Conservation (phyloP, 495 filamentous ascomycete genomes). For the Evansstolkia leycettana region DNA sequence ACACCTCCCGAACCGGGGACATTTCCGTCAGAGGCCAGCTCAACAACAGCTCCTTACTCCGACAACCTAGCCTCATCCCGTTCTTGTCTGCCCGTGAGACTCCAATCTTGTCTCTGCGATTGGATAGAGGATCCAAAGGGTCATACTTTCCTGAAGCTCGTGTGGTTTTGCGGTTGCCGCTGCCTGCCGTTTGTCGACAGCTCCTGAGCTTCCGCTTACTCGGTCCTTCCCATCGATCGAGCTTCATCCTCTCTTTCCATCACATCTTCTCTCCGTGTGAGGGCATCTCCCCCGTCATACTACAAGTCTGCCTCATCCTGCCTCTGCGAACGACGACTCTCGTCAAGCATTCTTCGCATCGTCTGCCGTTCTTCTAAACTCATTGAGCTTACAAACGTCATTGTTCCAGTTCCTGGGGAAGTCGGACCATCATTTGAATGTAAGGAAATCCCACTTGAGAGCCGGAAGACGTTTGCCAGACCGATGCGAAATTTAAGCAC, state of each 20-base stretch:
- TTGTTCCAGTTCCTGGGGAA: not conserved
- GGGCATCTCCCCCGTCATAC: no score
- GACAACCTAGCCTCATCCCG: slow-evolving; percentile 5
- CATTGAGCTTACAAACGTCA: not conserved
- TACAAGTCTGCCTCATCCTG: no score
- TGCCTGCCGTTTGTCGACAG: slow-evolving; percentile 6
- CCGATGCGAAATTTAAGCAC: no score
- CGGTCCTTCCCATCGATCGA: slow-evolving; percentile 25
- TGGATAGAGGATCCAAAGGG: slow-evolving; percentile 3
- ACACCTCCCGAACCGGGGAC: not conserved
- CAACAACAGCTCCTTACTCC: slow-evolving; percentile 6
- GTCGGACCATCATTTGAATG: slow-evolving; percentile 1
- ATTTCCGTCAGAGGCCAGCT: slow-evolving; percentile 7
- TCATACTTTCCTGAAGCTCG: slow-evolving; percentile 1
- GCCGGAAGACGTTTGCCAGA: no score
- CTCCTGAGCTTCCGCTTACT: slow-evolving; percentile 24
- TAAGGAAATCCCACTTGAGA: not conserved
- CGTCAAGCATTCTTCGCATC: not conserved
- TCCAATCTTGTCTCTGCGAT: slow-evolving; percentile 4
- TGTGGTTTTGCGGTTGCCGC: slow-evolving; percentile 8
- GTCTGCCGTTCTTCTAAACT: no score
- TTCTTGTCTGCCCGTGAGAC: slow-evolving; percentile 7
- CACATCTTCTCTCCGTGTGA: not conserved
- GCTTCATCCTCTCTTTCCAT: slow-evolving; percentile 21
- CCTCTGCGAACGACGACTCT: not conserved